These are phyloP conservation scores for Melanopsichium pennsylvanicum DNA, from an alignment of 1,284 basidiomycete genomes.

Conservation along the genomic window DNA sequence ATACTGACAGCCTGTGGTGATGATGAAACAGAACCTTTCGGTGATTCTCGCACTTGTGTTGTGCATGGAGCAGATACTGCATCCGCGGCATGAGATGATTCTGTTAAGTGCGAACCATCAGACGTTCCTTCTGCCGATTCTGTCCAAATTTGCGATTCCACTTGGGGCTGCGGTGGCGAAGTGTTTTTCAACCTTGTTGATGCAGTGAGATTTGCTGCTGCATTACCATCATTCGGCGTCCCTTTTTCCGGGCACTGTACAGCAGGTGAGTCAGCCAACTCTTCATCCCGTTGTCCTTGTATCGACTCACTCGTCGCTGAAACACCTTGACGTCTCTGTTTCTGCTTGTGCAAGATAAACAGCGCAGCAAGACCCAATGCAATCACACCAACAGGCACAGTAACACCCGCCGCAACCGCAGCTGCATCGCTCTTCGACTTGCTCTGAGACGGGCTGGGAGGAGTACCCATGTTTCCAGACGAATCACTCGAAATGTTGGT, in stretches of 20 bases:
- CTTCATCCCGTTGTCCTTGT: background rate
- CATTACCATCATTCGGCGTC: too few relatives aligned
- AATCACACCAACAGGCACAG: conserved; percentile 17
- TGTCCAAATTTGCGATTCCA: too few relatives aligned
- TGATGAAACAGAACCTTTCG: too few relatives aligned
- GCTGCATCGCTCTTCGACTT: background rate
- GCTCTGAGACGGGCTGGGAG: background rate
- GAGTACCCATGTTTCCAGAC: background rate
- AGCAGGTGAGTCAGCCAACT: background rate
- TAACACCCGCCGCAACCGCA: conserved; percentile 8
- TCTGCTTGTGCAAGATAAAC: conserved; percentile 9
- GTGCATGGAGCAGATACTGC: too few relatives aligned
- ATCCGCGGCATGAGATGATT: background rate
- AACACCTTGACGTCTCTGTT: conserved; percentile 1
- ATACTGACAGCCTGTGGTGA: too few relatives aligned
- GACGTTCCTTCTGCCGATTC: conserved; percentile 5
- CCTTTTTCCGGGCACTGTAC: too few relatives aligned
- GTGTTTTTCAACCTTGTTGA: too few relatives aligned
- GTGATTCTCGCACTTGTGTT: background rate
- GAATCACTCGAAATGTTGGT: background rate
- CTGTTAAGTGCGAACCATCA: background rate
- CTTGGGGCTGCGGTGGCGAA: too few relatives aligned
- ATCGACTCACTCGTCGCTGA: background rate
- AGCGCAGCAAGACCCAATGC: conserved; percentile 13
- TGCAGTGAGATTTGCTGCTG: too few relatives aligned